Evolutionary conservation across 441 rosid species (phyloP).

Genomic region (Euphorbia schlechtendalii): DNA sequence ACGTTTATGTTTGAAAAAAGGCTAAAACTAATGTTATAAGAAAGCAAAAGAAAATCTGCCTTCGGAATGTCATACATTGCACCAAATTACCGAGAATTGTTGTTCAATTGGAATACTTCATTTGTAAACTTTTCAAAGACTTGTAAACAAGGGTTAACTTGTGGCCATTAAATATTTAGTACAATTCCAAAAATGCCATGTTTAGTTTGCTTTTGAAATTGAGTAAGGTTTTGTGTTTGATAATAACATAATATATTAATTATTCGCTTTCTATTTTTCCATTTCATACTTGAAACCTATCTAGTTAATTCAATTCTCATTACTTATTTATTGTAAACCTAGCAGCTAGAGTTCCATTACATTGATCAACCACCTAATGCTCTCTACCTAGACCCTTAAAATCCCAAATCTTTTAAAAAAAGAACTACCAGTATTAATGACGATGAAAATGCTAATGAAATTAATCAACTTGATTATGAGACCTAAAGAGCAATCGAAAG

Average conservation of each 20-base stretch:
- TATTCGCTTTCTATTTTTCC: not conserved
- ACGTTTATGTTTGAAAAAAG: too few relatives aligned
- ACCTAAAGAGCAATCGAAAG: conserved; percentile 82
- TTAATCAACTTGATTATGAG: not conserved
- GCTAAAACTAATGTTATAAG: not conserved
- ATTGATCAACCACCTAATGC: too few relatives aligned
- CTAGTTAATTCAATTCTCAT: not conserved
- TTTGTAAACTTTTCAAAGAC: conserved; percentile 8
- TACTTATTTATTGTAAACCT: too few relatives aligned
- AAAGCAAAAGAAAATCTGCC: not conserved
- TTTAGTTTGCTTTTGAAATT: conserved; percentile 10
- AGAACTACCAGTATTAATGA: too few relatives aligned
- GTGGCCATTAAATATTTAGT: not conserved
- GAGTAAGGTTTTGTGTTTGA: not conserved
- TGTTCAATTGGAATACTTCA: not conserved
- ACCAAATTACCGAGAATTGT: not conserved
- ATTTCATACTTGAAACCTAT: not conserved
- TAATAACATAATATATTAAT: conserved; percentile 2
- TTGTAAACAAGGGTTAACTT: not conserved
- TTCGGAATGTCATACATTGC: not conserved
- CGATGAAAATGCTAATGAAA: too few relatives aligned
- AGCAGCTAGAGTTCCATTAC: too few relatives aligned
- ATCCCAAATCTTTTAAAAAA: too few relatives aligned
- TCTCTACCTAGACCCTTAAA: too few relatives aligned
- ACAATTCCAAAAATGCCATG: not conserved